Base-by-base conservation (phyloP, 1,284 basidiomycete species). In the Polyporus tsugae region DNA sequence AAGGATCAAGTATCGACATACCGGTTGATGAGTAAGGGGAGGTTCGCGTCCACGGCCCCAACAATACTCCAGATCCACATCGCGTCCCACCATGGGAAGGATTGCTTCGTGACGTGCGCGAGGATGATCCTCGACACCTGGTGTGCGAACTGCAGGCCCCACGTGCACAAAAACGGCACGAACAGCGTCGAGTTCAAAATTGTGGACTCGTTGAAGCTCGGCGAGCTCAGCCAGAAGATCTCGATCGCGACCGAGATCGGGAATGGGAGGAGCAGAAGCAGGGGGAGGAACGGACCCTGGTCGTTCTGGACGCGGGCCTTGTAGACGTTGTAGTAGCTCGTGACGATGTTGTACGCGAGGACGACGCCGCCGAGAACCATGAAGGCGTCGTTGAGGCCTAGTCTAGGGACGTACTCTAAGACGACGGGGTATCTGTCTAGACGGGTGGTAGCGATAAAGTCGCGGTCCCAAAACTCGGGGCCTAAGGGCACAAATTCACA, bases 91-190 rank as follows among this genome's bases (percentile, higher is more conserved):
- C 87, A 86, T 0, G 97, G 97, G 84, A 98, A 98, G 6, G 90
- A 84, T 49, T 87, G 86, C 72, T 90, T 90, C 62, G 96, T 97
- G 52, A 99, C 91, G 80, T 99, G 97, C 0, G 96, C 95, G 42
- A 98, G 83, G 78, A 99, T 99, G 82, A 99, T 93, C 73, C 94
- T 85, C 44, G 95, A 95, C 57, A 98, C 97, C 76, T 93, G 91
- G 79, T 95, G 92, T 25, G 93, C 90, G 73, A 95, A 95, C 75
- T 92, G 90, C 61, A 95, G 81, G 29, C 95, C 97, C 96, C 96
- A 99, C 57, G 92, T 92, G 72, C 90, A 91, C 22, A 97, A 80
- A 84, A 97, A 97, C 0, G 96, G 95, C 6, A 99, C 81, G 76
- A 98, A 91, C 25, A 92, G 84, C 1, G 89, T 82, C 0, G 89